phyloP scores from a whole-genome alignment of 495 filamentous ascomycete species.

The Glonium stellatum region DNA sequence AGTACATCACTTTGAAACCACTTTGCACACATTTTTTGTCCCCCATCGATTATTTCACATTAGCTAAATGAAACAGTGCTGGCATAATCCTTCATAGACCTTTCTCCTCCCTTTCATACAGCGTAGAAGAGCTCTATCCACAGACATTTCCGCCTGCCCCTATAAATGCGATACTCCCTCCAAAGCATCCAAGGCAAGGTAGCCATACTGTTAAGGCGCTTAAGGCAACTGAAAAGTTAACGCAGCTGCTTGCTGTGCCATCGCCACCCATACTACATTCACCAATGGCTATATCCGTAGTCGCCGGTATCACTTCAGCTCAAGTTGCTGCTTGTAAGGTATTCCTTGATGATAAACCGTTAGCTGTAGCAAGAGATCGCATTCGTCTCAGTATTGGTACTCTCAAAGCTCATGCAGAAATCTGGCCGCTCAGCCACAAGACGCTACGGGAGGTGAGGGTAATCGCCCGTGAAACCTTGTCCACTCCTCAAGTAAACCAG shows the following conservation, averaged over 20 bases:
- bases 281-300: conserved; percentile 9
- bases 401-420: conserved; percentile 6
- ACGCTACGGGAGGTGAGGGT: conserved; percentile 11
- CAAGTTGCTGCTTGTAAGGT: conserved; percentile 21
- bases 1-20: not conserved
- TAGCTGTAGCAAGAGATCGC: conserved; percentile 19
- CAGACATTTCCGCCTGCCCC: conserved; percentile 10
- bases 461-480: conserved; percentile 14
- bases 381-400: conserved; percentile 22
- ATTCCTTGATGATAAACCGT: conserved; percentile 16
- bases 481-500: not conserved
- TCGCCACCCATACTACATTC: conserved; percentile 10
- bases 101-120: conserved; percentile 15
- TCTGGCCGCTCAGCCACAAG: conserved; percentile 17
- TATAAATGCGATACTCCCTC: conserved; percentile 6
- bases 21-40: not conserved
- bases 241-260: conserved; percentile 20
- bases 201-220: conserved; percentile 19
- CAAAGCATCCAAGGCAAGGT: not conserved
- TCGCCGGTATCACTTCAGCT: conserved; percentile 8
- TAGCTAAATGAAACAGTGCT: conserved; percentile 1
- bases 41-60: not conserved
- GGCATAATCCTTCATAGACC: conserved; percentile 19
- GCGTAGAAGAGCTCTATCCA: conserved; percentile 15
- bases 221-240: conserved; percentile 19